Evolutionary conservation across 768 basidiomycete species (phyloP), one percentile per base, ranked within the genome.

Genomic region (Trametopsis cervina): DNA sequence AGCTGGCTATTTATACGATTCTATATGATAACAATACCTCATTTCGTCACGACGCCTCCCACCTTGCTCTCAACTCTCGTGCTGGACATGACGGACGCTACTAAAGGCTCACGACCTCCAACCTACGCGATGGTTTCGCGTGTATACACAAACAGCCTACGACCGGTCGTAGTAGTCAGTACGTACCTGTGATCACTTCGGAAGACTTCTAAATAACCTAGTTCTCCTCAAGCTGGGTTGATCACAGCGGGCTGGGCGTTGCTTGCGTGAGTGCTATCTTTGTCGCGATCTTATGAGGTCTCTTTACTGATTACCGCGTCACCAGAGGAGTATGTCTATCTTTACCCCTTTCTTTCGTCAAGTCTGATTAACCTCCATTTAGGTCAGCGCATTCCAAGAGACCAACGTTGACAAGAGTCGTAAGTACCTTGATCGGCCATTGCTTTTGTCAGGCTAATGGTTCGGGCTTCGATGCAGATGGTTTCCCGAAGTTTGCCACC

Each of bases 241-340:
- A 25, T 82, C 20, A 69, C 67, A 20, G 77, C 73, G 4, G 47
- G 87, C 13, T 89, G 84, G 81, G 57, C 75, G 20, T 63, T 89
- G 7, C 64, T 78, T 50, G 76, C 75, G 86, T 88, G 61, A 64
- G 85, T 72, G 9, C 15, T 7, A n/a, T 15, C 39, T 0, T 6
- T 41, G 38, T 33, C 4, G 7, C 4, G 44, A 6, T 21, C 18
- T 36, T 20, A 4, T 44, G 15, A 23, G 40, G 58, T 15, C 54
- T 70, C n/a, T n/a, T n/a, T n/a, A n/a, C n/a, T n/a, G n/a, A n/a
- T n/a, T n/a, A n/a, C n/a, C n/a, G n/a, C n/a, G 70, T 46, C 12
- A 23, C 42, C 11, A 51, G 44, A 27, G 47, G 49, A 25, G 47
- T 49, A 39, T 40, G 49, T 43, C 6, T 7, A 15, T 33, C 9